Base-by-base conservation (phyloP, 805 yeast genomes). In the Cyberlindnera maritima region DNA sequence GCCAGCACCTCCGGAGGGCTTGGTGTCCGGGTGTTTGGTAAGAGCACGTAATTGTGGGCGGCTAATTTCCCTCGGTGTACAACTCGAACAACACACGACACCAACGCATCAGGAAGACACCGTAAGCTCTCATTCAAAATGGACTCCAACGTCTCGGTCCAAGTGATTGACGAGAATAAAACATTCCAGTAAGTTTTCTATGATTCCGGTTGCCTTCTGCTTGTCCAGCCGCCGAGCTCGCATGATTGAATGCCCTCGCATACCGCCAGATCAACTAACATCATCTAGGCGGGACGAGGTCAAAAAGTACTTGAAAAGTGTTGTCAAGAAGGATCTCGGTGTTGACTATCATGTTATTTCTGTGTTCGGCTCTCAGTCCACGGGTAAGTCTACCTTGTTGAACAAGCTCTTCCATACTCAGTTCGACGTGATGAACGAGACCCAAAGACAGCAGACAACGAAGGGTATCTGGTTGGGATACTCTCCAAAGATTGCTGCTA, bases 361-460 rank as follows among this genome's bases (percentile, higher is more conserved):
- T 0, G 99, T 94, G 33, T 94, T 94, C 72, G 99, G 99, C 5
- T 89, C 97, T 1, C 99, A 94, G 63, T 85, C 96, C 3, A 90
- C 97, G 4, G 99, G 99, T 44, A 94, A 94, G 67, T 89, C 97
- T 2, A 94, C 99, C 1, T 74, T 94, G 48, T 74, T 94, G 58
- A 94, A 94, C 68, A 79, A 81, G 37, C 68, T 94, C 47, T 94
- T 94, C 69, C 85, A 85, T 53, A 94, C 98, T 10, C 68, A 76
- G 36, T 94, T 94, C 62, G 96, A 88, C 58, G 96, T 92, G 19
- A 94, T 94, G 99, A 87, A 88, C 66, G 97, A 89, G 52, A 66
- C 75, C 14, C 76, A 75, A 49, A 80, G 98, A 57, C 91, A 86
- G 57, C 99, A 92, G 64, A 94, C 99, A 54, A 87, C 95, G 1